Conservation (phyloP, 208 protist genomes). For the Trypanosoma scelopori region DNA sequence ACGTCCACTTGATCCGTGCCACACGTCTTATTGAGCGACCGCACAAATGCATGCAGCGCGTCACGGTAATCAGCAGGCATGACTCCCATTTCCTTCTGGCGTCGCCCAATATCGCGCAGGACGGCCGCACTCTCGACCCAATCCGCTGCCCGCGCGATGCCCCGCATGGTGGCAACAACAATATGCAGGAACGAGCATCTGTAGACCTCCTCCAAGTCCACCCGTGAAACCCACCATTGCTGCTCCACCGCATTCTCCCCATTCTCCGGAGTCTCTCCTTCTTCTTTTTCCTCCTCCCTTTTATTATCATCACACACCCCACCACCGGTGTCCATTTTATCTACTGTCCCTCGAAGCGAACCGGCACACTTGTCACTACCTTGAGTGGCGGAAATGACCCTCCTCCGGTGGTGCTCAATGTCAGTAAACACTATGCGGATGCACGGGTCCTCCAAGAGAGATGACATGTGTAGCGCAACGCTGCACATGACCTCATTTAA, state of each 20-base stretch:
- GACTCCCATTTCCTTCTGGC: conserved; percentile 59
- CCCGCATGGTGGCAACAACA: conserved; percentile 64
- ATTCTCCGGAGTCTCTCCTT: not conserved
- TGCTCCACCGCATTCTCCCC: not conserved
- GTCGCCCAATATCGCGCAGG: conserved; percentile 50
- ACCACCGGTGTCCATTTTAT: too few relatives aligned
- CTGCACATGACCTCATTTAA: conserved; percentile 82
- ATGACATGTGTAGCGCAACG: conserved; percentile 56
- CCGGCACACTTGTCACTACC: not conserved
- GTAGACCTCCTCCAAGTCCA: conserved; percentile 64
- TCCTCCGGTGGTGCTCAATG: conserved; percentile 26
- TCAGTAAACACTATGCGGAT: conserved; percentile 77
- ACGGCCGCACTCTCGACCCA: conserved; percentile 60
- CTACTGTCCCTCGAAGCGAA: not conserved
- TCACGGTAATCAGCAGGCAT: conserved; percentile 74
- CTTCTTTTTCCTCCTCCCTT: conserved; percentile 7
- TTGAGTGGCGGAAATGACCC: not conserved
- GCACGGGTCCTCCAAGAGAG: conserved; percentile 57
- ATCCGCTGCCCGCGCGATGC: conserved; percentile 30
- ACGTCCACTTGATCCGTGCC: conserved; percentile 51
- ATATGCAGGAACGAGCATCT: conserved; percentile 70
- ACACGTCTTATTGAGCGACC: conserved; percentile 54
- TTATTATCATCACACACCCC: too few relatives aligned
- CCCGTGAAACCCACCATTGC: not conserved
- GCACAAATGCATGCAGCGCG: conserved; percentile 68